Evolutionary conservation across 192 early-diverging fungal genomes (phyloP), one percentile per base, ranked within the genome.

Genomic region (Backusella psychrophila): DNA sequence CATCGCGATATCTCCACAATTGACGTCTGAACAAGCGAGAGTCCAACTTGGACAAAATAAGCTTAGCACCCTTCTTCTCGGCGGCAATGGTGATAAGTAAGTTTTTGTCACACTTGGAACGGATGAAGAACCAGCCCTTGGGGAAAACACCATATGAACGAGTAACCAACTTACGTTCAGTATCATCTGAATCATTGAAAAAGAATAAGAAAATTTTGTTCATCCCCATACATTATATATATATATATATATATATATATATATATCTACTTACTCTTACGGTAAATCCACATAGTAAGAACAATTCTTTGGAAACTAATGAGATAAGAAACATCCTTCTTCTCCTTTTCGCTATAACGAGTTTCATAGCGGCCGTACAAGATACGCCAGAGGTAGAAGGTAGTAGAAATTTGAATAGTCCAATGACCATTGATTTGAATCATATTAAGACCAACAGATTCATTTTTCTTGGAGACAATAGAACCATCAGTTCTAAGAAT

Each of bases 71-170:
- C 46, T 76, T 71, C 76, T 74, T 74, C 6, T 29, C 26, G 23
- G 21, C 71, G 2, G 65, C 36, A 9, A 75, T 21, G 15, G 75
- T 81, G 11, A 79, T 36, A 17, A 81, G 36, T 36, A 81, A 44
- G 11, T 44, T 67, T 17, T 66, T 26, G 34, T 77, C 75, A 12
- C 35, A 52, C 39, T 76, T 81, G 19, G 71, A 74, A 12, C 70
- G 75, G 35, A 81, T 76, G 39, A 77, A 81, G 71, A 81, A 69
- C 75, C 76, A 74, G 1, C 70, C 49, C 72, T 81, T 77, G 34
- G 80, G 80, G 80, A 81, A 81, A 3, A 81, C 34, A 38, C 75
- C 80, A 42, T 74, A 74, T 2, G 29, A 49, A 12, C 49, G 76
- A 36, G 49, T 76, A 17, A 77, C 73, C 31, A 74, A 52, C 19